Evolutionary conservation across 1,284 basidiomycete genomes (phyloP), one percentile per base, ranked within the genome.

Genomic region (Rhodotorula mucilaginosa): DNA sequence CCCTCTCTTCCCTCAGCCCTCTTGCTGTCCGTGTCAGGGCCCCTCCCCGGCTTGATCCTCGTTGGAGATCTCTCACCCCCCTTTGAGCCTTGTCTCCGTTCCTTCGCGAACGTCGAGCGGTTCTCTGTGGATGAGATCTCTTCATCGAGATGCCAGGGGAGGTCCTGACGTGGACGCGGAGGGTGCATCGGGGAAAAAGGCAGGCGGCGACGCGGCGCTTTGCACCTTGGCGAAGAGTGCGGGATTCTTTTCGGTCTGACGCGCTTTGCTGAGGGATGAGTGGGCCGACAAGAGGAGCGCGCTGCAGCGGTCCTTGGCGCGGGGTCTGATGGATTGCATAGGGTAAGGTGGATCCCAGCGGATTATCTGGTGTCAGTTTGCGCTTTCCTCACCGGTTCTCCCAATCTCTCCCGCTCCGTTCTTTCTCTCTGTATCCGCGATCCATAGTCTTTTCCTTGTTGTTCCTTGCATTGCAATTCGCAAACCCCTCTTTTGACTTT

Each of bases 1-100:
- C 34, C 34, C 8, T 34, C 8, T 34, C 34, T 34, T 1, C 34
- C 34, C 26, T 26, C 26, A 1, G 26, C 23, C 26, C 48, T 3
- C 29, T 7, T 26, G 12, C 57, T n/a, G n/a, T 26, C n/a, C 48
- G 58, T 13, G 16, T 3, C 2, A 26, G 48, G 19, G 52, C n/a
- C 52, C 10, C n/a, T 23, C 2, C 10, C 21, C 31, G 34, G 34
- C 34, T 34, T 34, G 34, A 34, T 34, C 34, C 34, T 34, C 34
- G 34, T 34, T 34, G 34, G 34, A 34, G 34, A 34, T 34, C 34
- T 34, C 34, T 34, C 34, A 34, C 34, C 34, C 34, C 34, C 34
- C 34, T 34, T n/a, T 58, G 66, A 68, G 66, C 66, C 66, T 62
- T 68, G 66, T 63, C 66, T 68, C 66, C 66, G 66, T 49, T 34